Evolutionary conservation across 306 rosid genomes (phyloP), one percentile per base, ranked within the genome.

Genomic region (Cucurbita moschata): DNA sequence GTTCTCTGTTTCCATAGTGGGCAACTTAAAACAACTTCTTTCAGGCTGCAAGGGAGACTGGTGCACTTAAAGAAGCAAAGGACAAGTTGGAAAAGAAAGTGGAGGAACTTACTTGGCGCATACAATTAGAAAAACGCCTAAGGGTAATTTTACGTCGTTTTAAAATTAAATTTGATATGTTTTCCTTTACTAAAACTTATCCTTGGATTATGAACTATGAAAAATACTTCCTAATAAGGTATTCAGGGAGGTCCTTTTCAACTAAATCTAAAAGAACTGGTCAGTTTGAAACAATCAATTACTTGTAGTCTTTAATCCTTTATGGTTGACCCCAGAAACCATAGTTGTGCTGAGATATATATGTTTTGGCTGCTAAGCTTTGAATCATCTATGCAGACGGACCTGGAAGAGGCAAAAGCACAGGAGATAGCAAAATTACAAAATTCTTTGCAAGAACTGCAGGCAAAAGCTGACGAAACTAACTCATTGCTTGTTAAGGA

Each of bases 61-160:
- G 99, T 57, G 99, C 99, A 69, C 97, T 95, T 42, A 88, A 95
- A 83, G 99, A 95, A 84, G 97, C 97, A 61, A 95, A 95, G 70
- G 96, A 95, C 88, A 95, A 95, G 81, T 83, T 95, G 63, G 99
- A 95, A 82, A 95, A 95, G 86, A 96, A 96, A 53, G 99, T 95
- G 80, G 99, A 95, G 83, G 99, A 95, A 78, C 99, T 95, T 75
- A 91, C 99, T 49, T 95, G 97, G 97, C 99, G 99, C 74, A 83
- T 95, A 83, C 99, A 95, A 79, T 83, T 95, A 54, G 99, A 95
- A 83, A 95, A 95, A 89, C 87, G 99, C 67, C 80, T 95, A 71
- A 88, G 99, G 80, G 99, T 94, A 87, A 83, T 51, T 68, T 67
- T 75, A 75, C 81, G 64, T 3, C 26, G 21, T 30, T 21, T 46